Base-by-base conservation (phyloP, 2,329 filamentous ascomycete species). In the Aspergillus pseudoglaucus region DNA sequence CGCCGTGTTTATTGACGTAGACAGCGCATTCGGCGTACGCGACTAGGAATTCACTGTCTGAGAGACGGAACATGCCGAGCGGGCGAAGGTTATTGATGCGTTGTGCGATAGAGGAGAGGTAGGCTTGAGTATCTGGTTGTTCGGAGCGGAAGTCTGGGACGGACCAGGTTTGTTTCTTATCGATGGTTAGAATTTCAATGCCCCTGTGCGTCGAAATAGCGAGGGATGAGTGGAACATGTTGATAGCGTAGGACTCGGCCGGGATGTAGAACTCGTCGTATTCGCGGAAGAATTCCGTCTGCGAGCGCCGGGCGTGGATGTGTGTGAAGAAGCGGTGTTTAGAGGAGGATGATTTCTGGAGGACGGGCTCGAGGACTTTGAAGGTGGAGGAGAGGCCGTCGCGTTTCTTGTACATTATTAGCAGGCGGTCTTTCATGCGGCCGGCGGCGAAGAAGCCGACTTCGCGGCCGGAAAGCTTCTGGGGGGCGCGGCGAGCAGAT, bases 261-360 rank as follows among this genome's bases (percentile, higher is more conserved):
- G 93, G 93, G 58, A 98, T 90, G 71, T 97, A 98, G 70, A 98
- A 98, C 58, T 97, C 93, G 72, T 98, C 93, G 66, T 90, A 98
- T 64, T 98, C 93, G 53, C 93, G 86, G 82, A 97, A 98, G 59
- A 91, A 91, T 59, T 98, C 93, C 0, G 91, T 96, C 50, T 81
- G 83, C 17, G 89, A 89, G 25, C 79, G 77, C 8, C 80, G 79
- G 15, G 83, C 75, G 6, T 62, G 60, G 25, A 30, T 30, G 25
- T 30, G 25, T 12, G 25, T 39, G 63, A 81, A 83, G 54, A 85
- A 75, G 7, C 88, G 83, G 4, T 83, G 80, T 59, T 85, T 88
- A 74, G 87, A 91, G 62, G 95, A 88, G 0, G 87, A 84, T 1
- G 90, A 87, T 64, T 95, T 96, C 57, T 96, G 90, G 62, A 93